A percentile compares a stretch with the other conserved stretches of the same genome.
phyloP scores from a whole-genome alignment of 2,329 filamentous ascomycete genomes.

The Trichoderma cornu-damae region DNA sequence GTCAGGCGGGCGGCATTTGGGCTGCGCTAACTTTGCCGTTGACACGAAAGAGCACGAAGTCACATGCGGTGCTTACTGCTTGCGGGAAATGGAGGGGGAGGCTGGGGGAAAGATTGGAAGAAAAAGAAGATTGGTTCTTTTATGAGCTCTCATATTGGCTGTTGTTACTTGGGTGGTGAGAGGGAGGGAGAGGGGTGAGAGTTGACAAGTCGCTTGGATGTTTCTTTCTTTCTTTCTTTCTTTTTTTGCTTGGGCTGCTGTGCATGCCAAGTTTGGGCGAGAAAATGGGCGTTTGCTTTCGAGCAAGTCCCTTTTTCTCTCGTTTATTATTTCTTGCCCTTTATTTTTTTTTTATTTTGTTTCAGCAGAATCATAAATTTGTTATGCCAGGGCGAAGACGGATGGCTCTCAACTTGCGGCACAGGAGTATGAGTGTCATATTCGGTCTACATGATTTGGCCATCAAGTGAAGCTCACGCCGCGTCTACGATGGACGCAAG shows the following conservation, averaged over 20 bases:
- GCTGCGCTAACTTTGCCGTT: constrained; percentile 16
- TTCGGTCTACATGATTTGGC: constrained; percentile 1
- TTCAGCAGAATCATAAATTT: neutral
- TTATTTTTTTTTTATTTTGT: neutral
- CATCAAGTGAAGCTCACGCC: neutral
- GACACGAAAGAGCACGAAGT: constrained; percentile 15
- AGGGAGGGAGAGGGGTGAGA: neutral
- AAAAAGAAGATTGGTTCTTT: neutral
- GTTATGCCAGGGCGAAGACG: neutral
- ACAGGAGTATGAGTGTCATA: constrained; percentile 1
- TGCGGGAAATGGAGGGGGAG: constrained; percentile 11
- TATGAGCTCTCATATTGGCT: constrained; percentile 7
- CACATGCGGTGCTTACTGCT: constrained; percentile 19
- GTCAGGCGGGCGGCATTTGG: constrained; percentile 18
- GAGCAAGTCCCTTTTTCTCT: too few species aligned
- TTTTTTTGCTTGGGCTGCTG: constrained; percentile 5
- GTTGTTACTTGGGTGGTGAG: constrained; percentile 14
- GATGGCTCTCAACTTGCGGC: constrained; percentile 4
- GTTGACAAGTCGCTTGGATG: constrained; percentile 1
- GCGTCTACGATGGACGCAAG: neutral
- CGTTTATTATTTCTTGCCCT: neutral
- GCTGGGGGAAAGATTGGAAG: neutral
- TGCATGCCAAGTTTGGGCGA: constrained; percentile 13
- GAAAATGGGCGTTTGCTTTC: too few species aligned
- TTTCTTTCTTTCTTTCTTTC: too few species aligned